These are phyloP conservation scores for Alternaria dauci DNA, from an alignment of 2,329 filamentous ascomycete species.

Conservation along the genomic window DNA sequence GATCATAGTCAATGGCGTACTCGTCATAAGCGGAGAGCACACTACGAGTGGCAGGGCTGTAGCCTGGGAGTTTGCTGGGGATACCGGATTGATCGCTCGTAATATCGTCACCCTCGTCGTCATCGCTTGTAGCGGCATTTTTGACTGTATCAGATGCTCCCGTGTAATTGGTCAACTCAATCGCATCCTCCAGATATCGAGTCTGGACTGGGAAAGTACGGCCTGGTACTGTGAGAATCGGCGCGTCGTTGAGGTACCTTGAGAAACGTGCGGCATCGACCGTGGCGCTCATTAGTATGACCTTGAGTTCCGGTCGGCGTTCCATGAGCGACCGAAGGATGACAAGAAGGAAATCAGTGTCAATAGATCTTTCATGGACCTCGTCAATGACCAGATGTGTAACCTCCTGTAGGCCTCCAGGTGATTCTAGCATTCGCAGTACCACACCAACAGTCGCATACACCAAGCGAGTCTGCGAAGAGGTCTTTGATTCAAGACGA, in stretches of 20 bases:
- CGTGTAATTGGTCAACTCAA: constrained; percentile 82
- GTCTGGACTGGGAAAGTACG: constrained; percentile 92
- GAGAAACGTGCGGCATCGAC: constrained; percentile 94
- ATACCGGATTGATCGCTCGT: constrained; percentile 64
- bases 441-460: constrained; percentile 92
- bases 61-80: constrained; percentile 72
- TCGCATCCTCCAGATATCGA: constrained; percentile 88
- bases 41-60: constrained; percentile 78
- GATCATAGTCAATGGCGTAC: constrained; percentile 87
- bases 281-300: constrained; percentile 96
- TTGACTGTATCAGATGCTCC: constrained; percentile 55
- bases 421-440: constrained; percentile 95
- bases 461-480: constrained; percentile 81
- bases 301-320: constrained; percentile 82
- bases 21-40: constrained; percentile 84
- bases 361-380: constrained; percentile 89
- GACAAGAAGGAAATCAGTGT: constrained; percentile 94
- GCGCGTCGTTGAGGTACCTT: constrained; percentile 82
- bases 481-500: constrained; percentile 86
- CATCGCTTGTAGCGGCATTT: constrained; percentile 57
- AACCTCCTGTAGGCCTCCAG: constrained; percentile 84
- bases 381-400: constrained; percentile 97
- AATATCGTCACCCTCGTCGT: constrained; percentile 58
- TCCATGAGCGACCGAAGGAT: constrained; percentile 84
- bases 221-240: constrained; percentile 88